Evolutionary conservation across 1,284 basidiomycete species (phyloP).

Genomic region (Ceratobasidium sp.): DNA sequence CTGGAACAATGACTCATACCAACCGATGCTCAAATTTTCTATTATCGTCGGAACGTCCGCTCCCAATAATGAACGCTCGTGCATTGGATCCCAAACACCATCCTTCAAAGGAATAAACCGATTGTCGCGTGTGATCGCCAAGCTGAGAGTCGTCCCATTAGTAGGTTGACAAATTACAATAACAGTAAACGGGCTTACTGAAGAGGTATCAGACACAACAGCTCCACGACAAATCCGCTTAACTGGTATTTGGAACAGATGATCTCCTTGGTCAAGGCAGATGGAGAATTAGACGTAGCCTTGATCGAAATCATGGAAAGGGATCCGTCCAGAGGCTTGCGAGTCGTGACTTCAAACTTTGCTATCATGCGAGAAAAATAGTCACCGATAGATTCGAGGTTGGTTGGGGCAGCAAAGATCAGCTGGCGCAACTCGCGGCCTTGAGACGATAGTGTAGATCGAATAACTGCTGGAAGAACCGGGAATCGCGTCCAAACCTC

Average conservation of each 20-base stretch:
- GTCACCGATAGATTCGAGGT: constrained; percentile 33
- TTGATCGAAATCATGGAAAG: not conserved
- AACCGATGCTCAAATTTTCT: constrained; percentile 63
- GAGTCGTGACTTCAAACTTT: constrained; percentile 32
- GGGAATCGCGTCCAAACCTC: constrained; percentile 71
- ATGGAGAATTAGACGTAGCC: not conserved
- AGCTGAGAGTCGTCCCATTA: not conserved
- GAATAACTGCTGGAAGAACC: constrained; percentile 61
- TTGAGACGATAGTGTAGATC: constrained; percentile 52
- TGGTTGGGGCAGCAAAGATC: constrained; percentile 56
- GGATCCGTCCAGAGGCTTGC: constrained; percentile 32
- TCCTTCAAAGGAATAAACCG: constrained; percentile 69
- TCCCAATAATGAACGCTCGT: constrained; percentile 63
- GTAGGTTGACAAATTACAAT: too few species aligned
- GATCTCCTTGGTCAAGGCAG: not conserved
- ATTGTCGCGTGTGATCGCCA: constrained; percentile 66
- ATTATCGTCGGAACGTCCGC: constrained; percentile 66
- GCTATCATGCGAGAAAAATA: constrained; percentile 37
- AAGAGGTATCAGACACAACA: constrained; percentile 27
- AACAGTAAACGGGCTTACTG: constrained; percentile 49
- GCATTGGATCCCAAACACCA: constrained; percentile 59
- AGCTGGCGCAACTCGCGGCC: constrained; percentile 47
- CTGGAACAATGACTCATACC: constrained; percentile 70
- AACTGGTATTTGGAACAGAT: constrained; percentile 2
- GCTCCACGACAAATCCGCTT: constrained; percentile 29